A percentile compares a stretch with the other conserved stretches of the same genome.
phyloP scores from a whole-genome alignment of 305 asterid species.

The Solanum hybrid region DNA sequence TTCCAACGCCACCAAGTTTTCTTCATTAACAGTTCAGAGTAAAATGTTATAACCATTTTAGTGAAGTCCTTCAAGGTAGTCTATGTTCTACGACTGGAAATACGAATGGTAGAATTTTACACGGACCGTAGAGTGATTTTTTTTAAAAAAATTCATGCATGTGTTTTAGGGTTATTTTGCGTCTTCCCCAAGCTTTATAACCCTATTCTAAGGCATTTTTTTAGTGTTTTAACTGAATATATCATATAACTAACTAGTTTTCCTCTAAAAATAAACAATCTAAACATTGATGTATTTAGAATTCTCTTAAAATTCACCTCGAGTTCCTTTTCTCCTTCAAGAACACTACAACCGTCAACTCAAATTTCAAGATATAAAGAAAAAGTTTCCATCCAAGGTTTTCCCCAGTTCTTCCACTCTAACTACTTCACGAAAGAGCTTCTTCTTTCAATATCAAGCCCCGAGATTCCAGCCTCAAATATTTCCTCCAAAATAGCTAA shows the following conservation, averaged over 20 bases:
- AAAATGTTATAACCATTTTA: background rate
- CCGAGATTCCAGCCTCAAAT: background rate
- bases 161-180: background rate
- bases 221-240: background rate
- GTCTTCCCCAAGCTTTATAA: background rate
- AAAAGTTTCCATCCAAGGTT: background rate
- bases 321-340: background rate
- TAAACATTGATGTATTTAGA: background rate
- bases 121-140: too few species aligned
- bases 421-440: background rate
- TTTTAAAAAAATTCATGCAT: background rate
- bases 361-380: background rate
- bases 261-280: too few species aligned
- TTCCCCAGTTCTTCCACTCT: background rate
- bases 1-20: background rate
- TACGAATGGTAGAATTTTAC: background rate
- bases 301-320: background rate
- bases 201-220: background rate
- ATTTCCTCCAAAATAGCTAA: background rate
- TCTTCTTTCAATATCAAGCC: background rate
- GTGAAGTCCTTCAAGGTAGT: background rate
- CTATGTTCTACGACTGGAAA: background rate
- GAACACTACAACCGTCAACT: background rate
- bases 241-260: background rate
- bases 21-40: background rate